Conservation (phyloP, 257 asterid genomes). For the Knoxia roxburghii region DNA sequence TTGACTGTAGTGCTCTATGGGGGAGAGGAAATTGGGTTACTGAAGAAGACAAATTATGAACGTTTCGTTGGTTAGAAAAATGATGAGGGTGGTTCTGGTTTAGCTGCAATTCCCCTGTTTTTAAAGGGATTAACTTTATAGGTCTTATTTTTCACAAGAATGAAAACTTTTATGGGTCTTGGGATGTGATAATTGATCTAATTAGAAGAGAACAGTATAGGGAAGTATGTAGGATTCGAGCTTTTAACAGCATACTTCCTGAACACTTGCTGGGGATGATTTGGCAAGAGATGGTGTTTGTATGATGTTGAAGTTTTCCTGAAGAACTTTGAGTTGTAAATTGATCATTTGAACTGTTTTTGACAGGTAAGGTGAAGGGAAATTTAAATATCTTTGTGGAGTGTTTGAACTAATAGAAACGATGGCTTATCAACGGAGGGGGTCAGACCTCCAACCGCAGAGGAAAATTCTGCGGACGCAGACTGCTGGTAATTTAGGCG, state of each 20-base stretch:
- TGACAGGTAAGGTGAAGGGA: slow-evolving; percentile 23
- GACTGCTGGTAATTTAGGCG: slow-evolving; percentile 89
- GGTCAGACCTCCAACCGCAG: slow-evolving; percentile 64
- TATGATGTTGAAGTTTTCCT: background rate
- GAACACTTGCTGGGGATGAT: background rate
- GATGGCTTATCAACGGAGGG: slow-evolving; percentile 95
- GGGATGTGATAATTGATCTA: background rate
- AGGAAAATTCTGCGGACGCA: slow-evolving; percentile 89
- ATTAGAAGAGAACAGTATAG: background rate
- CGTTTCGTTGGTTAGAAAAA: background rate
- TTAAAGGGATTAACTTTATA: background rate
- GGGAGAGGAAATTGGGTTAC: too few species aligned
- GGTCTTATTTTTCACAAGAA: background rate
- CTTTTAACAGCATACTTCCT: too few species aligned
- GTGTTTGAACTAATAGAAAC: slow-evolving; percentile 28
- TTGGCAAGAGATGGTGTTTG: background rate
- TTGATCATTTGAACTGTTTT: slow-evolving; percentile 1
- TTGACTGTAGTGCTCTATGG: background rate
- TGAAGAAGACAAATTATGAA: background rate
- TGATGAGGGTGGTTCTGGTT: background rate
- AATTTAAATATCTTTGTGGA: slow-evolving; percentile 23
- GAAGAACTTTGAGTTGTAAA: background rate
- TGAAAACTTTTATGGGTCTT: too few species aligned
- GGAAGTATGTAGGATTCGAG: background rate
- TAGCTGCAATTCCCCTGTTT: background rate